Base-by-base conservation (phyloP, 2,329 filamentous ascomycete species). In the Anthostomella pinea region DNA sequence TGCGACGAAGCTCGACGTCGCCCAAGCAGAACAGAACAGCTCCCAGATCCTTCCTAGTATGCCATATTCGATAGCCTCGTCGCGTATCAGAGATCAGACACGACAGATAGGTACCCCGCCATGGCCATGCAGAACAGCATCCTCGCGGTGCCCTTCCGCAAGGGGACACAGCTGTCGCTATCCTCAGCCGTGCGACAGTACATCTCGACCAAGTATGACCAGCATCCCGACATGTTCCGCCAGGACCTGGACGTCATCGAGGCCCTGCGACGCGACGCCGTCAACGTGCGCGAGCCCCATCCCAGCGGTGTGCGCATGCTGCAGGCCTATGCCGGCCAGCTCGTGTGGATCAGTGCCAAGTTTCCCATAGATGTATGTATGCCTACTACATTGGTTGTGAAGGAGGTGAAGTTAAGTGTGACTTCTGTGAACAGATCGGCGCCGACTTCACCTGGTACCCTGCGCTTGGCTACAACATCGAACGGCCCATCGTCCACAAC, bases 401-500 rank as follows among this genome's bases (percentile, higher is more conserved):
- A 8, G 9, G 16, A n/a, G 14, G 3, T n/a, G n/a, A n/a, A n/a
- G n/a, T n/a, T n/a, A n/a, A n/a, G n/a, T n/a, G n/a, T n/a, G n/a
- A n/a, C n/a, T n/a, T n/a, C n/a, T n/a, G n/a, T n/a, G 30, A 23
- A 46, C 53, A 90, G 85, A 87, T 95, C 49, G 93, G 93, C 14
- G 87, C 89, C 43, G 89, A 97, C 41, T 98, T 98, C 56, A 85
- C 87, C 3, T 98, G 93, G 93, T 96, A 95, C 67, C 87, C 90
- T 9, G 84, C 91, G 4, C 70, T 97, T 39, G 93, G 91, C 34
- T 96, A 95, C 62, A 91, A 95, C 60, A 85, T 80, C 9, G 81
- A 87, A 39, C 77, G 83, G 29, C 85, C 87, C 17, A 69, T 80
- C 38, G 72, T 78, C 20, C 75, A 75, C 45, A 79, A 83, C 56